These are phyloP conservation scores for Talaromyces sp. DNA, from an alignment of 2,329 filamentous ascomycete genomes.

Conservation along the genomic window DNA sequence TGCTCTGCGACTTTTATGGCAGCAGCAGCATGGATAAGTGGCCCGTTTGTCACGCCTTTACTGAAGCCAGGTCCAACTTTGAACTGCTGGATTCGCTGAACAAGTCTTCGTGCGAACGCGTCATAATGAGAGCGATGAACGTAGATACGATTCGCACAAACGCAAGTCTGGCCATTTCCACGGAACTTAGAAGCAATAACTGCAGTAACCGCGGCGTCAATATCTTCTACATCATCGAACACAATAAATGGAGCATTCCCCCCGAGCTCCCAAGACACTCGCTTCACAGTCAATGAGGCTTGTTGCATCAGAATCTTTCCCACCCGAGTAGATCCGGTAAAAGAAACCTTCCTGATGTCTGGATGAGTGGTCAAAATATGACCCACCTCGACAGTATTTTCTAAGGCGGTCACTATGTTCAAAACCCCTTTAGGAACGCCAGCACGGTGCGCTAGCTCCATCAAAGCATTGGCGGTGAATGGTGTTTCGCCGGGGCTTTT, in stretches of 20 bases:
- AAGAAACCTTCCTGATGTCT: constrained; percentile 19
- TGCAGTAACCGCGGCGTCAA: constrained; percentile 2
- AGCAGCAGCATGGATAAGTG: constrained; percentile 57
- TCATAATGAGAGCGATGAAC: constrained; percentile 43
- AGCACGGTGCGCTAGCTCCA: constrained; percentile 28
- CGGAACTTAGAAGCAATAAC: constrained; percentile 5
- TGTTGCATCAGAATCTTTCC: constrained; percentile 20
- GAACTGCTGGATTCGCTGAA: constrained; percentile 50
- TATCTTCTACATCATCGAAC: constrained; percentile 10
- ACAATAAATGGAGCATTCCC: constrained; percentile 35
- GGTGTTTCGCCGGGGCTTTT: constrained; percentile 38
- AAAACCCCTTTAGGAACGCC: too few species aligned
- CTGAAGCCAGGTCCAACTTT: constrained; percentile 58
- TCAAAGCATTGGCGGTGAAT: constrained; percentile 29
- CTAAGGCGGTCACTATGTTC: too few species aligned
- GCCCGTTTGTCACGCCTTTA: constrained; percentile 58
- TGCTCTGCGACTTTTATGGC: constrained; percentile 56
- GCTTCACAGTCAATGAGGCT: constrained; percentile 39
- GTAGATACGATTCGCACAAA: constrained; percentile 38
- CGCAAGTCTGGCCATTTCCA: constrained; percentile 10
- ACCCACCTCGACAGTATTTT: too few species aligned
- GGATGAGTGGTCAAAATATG: constrained; percentile 9
- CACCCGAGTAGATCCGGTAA: constrained; percentile 19
- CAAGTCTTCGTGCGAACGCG: constrained; percentile 53
- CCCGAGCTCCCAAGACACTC: constrained; percentile 46